Percentiles rank a stretch among this genome's conserved stretches.
These are phyloP conservation scores for Brettanomyces anomalus DNA, from an alignment of 805 yeast genomes.

Conservation along the genomic window DNA sequence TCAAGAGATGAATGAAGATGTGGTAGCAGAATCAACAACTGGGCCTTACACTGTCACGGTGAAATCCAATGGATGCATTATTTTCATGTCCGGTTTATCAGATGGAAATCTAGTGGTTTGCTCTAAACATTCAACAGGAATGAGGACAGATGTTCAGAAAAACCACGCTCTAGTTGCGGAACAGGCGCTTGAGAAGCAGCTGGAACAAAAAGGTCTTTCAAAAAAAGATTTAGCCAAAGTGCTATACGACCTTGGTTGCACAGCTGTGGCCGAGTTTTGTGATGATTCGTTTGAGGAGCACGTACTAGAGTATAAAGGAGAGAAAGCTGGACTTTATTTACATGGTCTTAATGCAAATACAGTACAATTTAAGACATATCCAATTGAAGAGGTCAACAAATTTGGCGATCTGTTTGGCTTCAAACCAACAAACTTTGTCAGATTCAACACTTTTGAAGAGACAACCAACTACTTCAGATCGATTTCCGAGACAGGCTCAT, in stretches of 20 bases:
- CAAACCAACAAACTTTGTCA: slow-evolving; percentile 41
- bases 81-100: slow-evolving; percentile 66
- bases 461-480: slow-evolving; percentile 45
- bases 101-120: slow-evolving; percentile 80
- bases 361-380: slow-evolving; percentile 52
- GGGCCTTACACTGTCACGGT: slow-evolving; percentile 80
- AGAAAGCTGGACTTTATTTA: slow-evolving; percentile 71
- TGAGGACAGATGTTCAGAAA: slow-evolving; percentile 32
- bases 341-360: slow-evolving; percentile 80
- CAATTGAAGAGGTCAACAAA: slow-evolving; percentile 46
- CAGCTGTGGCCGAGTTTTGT: slow-evolving; percentile 90
- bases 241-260: slow-evolving; percentile 43
- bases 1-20: slow-evolving; percentile 38
- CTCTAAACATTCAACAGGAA: slow-evolving; percentile 84
- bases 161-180: slow-evolving; percentile 78
- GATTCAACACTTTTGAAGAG: slow-evolving; percentile 28
- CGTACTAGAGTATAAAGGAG: slow-evolving; percentile 61
- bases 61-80: slow-evolving; percentile 92
- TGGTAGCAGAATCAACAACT: slow-evolving; percentile 35
- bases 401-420: slow-evolving; percentile 71
- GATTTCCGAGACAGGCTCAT: slow-evolving; percentile 59
- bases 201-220: slow-evolving; percentile 31
- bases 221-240: slow-evolving; percentile 44
- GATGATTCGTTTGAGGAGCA: slow-evolving; percentile 94
- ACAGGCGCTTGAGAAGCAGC: slow-evolving; percentile 43